Base-by-base conservation (phyloP, 805 yeast species). In the Phaffomyces opuntiae region DNA sequence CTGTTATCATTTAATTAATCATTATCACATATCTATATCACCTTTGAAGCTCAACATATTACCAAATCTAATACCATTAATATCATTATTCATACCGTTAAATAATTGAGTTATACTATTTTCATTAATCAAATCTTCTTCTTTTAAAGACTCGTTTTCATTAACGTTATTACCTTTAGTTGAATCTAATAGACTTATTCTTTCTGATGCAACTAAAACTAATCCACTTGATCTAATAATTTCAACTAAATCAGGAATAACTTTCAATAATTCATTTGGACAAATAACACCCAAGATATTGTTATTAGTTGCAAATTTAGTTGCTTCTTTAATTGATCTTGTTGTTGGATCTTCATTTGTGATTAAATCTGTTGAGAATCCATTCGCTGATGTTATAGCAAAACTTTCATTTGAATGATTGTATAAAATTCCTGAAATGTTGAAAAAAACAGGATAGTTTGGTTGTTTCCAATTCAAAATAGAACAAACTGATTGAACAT, bases 391-490 rank as follows among this genome's bases (percentile, higher is more conserved):
- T 36, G 68, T 65, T 29, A 64, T 52, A 13, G 53, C 60, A 47
- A 73, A 73, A 43, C 49, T 49, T 16, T 66, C 63, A 12, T 33
- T 19, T 13, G 40, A 6, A 9, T 53, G 47, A 31, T 62, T 51
- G 54, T 61, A 69, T 35, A 72, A 67, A 11, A 81, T 68, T n/a
- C 88, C 87, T 54, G 80, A 81, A 75, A 90, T 78, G 46, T 82
- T 78, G 66, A 87, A 85, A 53, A 93, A 81, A 0, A 93, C 98
- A 0, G 99, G 97, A 66, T 84, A 93, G 62, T 91, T 91, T 13
- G 99, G 98, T 66, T 93, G 99, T 65, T 93, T 93, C 99, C 99
- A 93, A 65, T 93, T 93, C 55, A 93, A 67, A 39, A 88, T 85
- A 11, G 96, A 87, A 65, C 98, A 93, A n/a, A 89, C 87, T 39